A percentile compares a stretch with the other conserved stretches of the same genome.
Conservation (phyloP, 371 early-diverging fungal genomes). For the Funneliformis caledonium region DNA sequence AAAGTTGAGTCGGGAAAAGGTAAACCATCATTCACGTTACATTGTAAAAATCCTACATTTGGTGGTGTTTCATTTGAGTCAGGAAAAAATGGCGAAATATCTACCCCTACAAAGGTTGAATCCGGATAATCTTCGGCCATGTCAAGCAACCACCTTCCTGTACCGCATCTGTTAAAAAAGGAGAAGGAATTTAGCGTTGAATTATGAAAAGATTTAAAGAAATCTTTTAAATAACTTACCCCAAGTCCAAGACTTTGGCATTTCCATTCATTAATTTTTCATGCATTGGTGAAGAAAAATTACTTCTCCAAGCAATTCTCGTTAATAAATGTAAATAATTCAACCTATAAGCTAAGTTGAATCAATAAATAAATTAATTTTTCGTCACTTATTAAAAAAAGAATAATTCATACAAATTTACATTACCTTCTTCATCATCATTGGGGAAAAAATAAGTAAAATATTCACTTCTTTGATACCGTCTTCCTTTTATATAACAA, state of each 20-base stretch:
- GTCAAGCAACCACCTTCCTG: conserved; percentile 1
- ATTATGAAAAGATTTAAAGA: neutral
- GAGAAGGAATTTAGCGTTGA: neutral
- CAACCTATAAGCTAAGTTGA: neutral
- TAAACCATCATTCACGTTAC: conserved; percentile 22
- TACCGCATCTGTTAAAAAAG: conserved; percentile 4
- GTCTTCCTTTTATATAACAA: too few relatives aligned
- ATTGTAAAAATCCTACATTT: conserved; percentile 9
- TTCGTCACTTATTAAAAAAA: too few relatives aligned
- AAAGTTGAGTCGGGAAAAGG: conserved; percentile 31
- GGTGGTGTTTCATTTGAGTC: neutral
- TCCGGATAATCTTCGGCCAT: conserved; percentile 2
- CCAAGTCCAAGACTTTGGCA: conserved; percentile 2
- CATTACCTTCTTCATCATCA: too few relatives aligned
- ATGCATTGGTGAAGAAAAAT: conserved; percentile 8
- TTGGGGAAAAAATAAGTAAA: too few relatives aligned
- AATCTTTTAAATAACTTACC: neutral
- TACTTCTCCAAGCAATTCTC: neutral
- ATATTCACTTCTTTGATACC: too few relatives aligned
- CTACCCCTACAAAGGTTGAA: conserved; percentile 14
- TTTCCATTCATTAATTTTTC: conserved; percentile 6
- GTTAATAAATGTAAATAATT: neutral
- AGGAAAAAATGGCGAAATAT: neutral
- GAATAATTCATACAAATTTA: too few relatives aligned
- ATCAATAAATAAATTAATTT: too few relatives aligned